A percentile compares a stretch with the other conserved stretches of the same genome.
Conservation (phyloP, 495 filamentous ascomycete genomes). For the Poronia punctata region DNA sequence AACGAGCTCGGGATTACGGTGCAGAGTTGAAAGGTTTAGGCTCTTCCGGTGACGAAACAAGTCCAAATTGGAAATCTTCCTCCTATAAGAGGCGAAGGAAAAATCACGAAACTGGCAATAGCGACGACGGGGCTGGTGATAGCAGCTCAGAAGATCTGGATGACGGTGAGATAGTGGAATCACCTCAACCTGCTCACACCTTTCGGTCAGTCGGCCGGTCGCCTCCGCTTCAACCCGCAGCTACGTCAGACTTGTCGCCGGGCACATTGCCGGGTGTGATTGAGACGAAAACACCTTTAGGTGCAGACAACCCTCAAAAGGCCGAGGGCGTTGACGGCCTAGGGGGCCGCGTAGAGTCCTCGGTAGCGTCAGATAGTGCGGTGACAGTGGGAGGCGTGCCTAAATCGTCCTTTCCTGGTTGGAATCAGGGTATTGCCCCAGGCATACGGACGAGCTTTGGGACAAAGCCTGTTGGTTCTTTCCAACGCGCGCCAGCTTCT, state of each 20-base stretch:
- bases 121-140: not conserved
- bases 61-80: not conserved
- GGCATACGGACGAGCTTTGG: slow-evolving; percentile 17
- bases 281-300: not conserved
- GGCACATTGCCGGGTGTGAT: not conserved
- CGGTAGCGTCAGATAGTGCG: not conserved
- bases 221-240: not conserved
- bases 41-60: slow-evolving; percentile 16
- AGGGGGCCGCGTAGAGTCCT: no score
- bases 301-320: not conserved
- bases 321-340: not conserved
- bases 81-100: slow-evolving; percentile 20
- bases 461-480: slow-evolving; percentile 10
- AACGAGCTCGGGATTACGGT: slow-evolving; percentile 18
- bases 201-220: not conserved
- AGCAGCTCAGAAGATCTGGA: slow-evolving; percentile 18
- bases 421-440: slow-evolving; percentile 32
- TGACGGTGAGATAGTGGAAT: slow-evolving; percentile 31
- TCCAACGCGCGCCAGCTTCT: slow-evolving; percentile 1
- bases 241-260: not conserved
- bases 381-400: not conserved
- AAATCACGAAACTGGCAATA: not conserved
- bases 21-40: slow-evolving; percentile 21
- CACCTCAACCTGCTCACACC: slow-evolving; percentile 10
- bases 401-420: slow-evolving; percentile 14